These are phyloP conservation scores for Cyberlindnera veronae DNA, from an alignment of 805 yeast genomes.

Conservation along the genomic window DNA sequence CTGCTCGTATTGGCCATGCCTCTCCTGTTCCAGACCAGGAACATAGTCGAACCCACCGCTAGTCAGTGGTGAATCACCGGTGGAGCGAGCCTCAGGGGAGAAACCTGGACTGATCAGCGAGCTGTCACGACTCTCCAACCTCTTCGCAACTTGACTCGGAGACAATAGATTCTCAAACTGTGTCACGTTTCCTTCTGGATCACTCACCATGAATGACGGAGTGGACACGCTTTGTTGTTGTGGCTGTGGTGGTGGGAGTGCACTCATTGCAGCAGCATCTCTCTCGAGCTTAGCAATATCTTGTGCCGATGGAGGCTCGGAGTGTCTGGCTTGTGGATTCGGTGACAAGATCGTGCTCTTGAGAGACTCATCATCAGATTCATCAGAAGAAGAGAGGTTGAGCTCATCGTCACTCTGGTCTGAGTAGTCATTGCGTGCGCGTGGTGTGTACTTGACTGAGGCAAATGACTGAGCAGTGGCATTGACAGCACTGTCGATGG, in stretches of 20 bases:
- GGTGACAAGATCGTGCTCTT: slow-evolving; percentile 18
- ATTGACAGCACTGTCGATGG: no score
- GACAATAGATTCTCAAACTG: slow-evolving; percentile 2
- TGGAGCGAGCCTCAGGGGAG: slow-evolving; percentile 4
- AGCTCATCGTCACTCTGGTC: slow-evolving; percentile 16
- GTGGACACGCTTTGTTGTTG: slow-evolving; percentile 1
- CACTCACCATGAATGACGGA: slow-evolving; percentile 13
- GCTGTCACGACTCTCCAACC: slow-evolving; percentile 10
- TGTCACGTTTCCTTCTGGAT: slow-evolving; percentile 10
- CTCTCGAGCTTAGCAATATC: background rate
- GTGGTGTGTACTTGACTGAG: slow-evolving; percentile 9
- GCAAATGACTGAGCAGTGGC: background rate
- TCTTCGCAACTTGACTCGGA: slow-evolving; percentile 2
- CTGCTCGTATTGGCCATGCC: no score
- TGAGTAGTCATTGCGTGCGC: slow-evolving; percentile 4
- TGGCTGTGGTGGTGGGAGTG: slow-evolving; percentile 3
- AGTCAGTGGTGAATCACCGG: background rate
- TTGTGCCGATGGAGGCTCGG: slow-evolving; percentile 2
- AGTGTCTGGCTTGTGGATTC: slow-evolving; percentile 3
- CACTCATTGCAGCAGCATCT: background rate
- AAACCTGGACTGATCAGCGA: slow-evolving; percentile 12
- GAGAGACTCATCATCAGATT: slow-evolving; percentile 19
- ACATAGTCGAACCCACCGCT: slow-evolving; percentile 1
- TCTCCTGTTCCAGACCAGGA: no score
- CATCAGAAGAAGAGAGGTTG: slow-evolving; percentile 13